Evolutionary conservation across 2,329 filamentous ascomycete genomes (phyloP), one percentile per base, ranked within the genome.

Genomic region (Gaeumannomyces tritici): DNA sequence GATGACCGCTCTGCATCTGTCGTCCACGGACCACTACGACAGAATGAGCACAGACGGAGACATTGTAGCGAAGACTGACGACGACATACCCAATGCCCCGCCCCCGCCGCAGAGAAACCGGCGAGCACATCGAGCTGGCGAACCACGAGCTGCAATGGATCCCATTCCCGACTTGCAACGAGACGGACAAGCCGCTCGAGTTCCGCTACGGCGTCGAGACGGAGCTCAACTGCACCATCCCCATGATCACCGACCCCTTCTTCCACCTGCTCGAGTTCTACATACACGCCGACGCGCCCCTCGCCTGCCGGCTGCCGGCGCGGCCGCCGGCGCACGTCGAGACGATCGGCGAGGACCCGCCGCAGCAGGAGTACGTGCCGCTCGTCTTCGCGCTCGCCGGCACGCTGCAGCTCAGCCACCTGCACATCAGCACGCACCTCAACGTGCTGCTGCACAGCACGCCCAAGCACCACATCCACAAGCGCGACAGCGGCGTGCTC

Each of bases 181-280:
- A 98, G 76, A 98, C 95, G 15, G 81, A 81, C 56, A 83, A 84
- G 60, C 88, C 93, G 0, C 86, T 99, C 69, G 87, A 95, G 70
- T 88, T 99, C 73, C 83, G 85, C 73, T 98, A 96, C 78, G 93
- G 93, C 73, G 77, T 89, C 67, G 90, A 93, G 72, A 78, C 76
- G 76, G 92, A 96, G 73, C 76, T 91, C 68, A 93, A 93, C 78
- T 95, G 90, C 80, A 95, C 90, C 62, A 87, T 95, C 69, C 80
- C 88, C 71, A 83, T 90, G 76, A 81, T 93, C 69, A 82, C 83
- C 69, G 90, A 93, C 73, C 84, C 89, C 55, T 89, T 93, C 80
- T 95, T 91, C 80, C 90, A 95, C 76, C 83, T 93, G 61, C 88
- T 93, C 78, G 90, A 98, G 78, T 98, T 97, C 82, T 98, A 98